Base-by-base conservation (phyloP, 2,329 filamentous ascomycete species). In the Aspergillus terreus region DNA sequence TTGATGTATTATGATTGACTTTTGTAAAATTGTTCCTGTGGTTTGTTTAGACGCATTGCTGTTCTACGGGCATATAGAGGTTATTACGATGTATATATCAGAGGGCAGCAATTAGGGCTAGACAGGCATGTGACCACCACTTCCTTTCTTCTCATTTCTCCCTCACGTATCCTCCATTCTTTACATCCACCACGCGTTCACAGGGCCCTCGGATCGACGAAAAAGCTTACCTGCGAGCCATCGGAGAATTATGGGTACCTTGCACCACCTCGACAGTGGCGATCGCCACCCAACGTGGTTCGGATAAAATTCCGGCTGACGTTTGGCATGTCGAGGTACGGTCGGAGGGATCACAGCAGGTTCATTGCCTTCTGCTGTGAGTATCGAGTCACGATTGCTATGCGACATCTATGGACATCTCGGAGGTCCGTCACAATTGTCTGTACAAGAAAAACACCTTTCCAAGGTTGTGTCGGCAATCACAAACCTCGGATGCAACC, bases 271-370 rank as follows among this genome's bases (percentile, higher is more conserved):
- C 40, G 35, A 38, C 15, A 23, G 40, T 42, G 40, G 40, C 40
- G 40, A 42, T 23, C 40, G 40, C 40, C 40, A 42, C 40, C 19
- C 38, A 47, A 45, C 42, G 27, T 47, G 40, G 32, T 14, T 46
- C 53, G 56, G 56, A 57, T 32, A 57, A 55, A 35, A 55, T 50
- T 57, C 56, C 54, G 55, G 15, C 32, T 17, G 27, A 10, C 27
- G 27, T 9, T 30, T 30, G 27, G 35, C 36, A 30, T 47, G 14
- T 25, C 4, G 11, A 30, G 32, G 25, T 17, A 30, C 27, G 7
- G 27, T 23, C 23, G 23, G 5, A 23, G 23, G 4, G 23, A 23
- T 5, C 5, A 30, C 27, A 9, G 9, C 7, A 11, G 27, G 3
- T 10, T 10, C 27, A 11, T 30, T 10, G 9, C 7, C 27, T 11